Conservation (phyloP, 176 grass and related monocot genomes). For the Luzula sylvatica region DNA sequence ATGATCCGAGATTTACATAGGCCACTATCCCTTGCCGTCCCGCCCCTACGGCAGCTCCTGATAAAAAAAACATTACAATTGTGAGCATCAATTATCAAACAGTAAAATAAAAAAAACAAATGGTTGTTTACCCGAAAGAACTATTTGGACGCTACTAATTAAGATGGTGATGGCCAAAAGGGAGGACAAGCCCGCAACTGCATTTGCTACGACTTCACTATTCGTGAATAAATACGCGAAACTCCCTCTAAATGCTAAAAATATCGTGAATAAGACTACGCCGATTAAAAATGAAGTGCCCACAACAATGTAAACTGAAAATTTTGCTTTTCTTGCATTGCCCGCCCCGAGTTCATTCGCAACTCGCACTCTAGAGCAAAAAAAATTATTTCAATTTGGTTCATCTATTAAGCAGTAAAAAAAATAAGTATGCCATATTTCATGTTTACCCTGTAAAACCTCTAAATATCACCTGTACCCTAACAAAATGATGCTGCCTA, state of each 20-base stretch:
- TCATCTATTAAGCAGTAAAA: too few relatives aligned
- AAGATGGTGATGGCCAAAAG: conserved; percentile 67
- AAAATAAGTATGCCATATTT: too few relatives aligned
- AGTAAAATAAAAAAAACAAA: neutral
- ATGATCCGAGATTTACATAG: conserved; percentile 66
- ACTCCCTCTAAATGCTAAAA: conserved; percentile 38
- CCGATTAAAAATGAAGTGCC: conserved; percentile 53
- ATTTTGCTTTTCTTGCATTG: conserved; percentile 52
- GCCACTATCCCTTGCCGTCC: conserved; percentile 86
- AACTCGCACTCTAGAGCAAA: conserved; percentile 58
- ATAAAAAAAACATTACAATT: conserved; percentile 5
- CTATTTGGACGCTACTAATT: conserved; percentile 88
- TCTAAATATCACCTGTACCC: too few relatives aligned
- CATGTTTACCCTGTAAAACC: too few relatives aligned
- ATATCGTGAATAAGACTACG: conserved; percentile 41
- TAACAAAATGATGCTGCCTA: too few relatives aligned
- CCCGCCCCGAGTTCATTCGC: conserved; percentile 91
- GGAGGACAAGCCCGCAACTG: conserved; percentile 47
- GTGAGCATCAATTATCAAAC: neutral
- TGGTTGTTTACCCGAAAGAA: conserved; percentile 47
- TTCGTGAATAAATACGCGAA: conserved; percentile 63
- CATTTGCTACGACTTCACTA: conserved; percentile 33
- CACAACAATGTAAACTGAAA: conserved; percentile 53
- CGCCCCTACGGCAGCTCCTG: conserved; percentile 84
- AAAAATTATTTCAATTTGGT: neutral